Base-by-base conservation (phyloP, 257 asterid genomes). In the Plantago elongata region DNA sequence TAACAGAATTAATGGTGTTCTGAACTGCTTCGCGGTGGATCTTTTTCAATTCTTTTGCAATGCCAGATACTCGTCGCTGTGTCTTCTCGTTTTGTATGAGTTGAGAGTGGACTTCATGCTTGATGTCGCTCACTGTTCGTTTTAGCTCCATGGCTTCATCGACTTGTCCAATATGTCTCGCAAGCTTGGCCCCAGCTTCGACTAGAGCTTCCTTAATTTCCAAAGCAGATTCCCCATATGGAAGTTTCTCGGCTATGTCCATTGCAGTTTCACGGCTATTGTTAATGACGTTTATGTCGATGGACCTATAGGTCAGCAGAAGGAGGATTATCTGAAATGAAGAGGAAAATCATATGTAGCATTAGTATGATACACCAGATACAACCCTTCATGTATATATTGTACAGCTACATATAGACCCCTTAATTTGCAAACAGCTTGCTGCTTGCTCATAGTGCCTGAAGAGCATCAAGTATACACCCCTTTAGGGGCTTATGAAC, bases 201-300 rank as follows among this genome's bases (percentile, higher is more conserved):
- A 71, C 45, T 13, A 93, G 81, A 13, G 83, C 85, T 74, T 85
- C 97, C 47, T 74, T 70, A 13, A 93, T 93, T 60, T 77, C 81
- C 62, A 93, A 73, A 13, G 95, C 81, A 0, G 84, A 77, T 6
- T 70, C 72, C 40, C 97, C 96, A 3, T 85, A 93, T 64, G 77
- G 97, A 75, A 93, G 95, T 66, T 84, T 87, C 75, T 93, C 97
- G 3, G 95, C 96, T 46, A 93, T 79, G 84, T 93, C 99, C 97
- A 93, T 82, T 8, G 97, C 88, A 5, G 99, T 93, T 75, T 93
- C 95, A 3, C 68, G 82, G 43, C 82, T 90, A 51, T 78, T 81
- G 75, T 93, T 93, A 2, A 93, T 79, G 49, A 79, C 90, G 17
- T 93, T 93, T 54, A 89, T 78, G 12, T 87, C 87, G 14, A 85